A percentile compares a stretch with the other conserved stretches of the same genome.
phyloP scores from a whole-genome alignment of 495 filamentous ascomycete species.

The Astrothelium macrocarpum region DNA sequence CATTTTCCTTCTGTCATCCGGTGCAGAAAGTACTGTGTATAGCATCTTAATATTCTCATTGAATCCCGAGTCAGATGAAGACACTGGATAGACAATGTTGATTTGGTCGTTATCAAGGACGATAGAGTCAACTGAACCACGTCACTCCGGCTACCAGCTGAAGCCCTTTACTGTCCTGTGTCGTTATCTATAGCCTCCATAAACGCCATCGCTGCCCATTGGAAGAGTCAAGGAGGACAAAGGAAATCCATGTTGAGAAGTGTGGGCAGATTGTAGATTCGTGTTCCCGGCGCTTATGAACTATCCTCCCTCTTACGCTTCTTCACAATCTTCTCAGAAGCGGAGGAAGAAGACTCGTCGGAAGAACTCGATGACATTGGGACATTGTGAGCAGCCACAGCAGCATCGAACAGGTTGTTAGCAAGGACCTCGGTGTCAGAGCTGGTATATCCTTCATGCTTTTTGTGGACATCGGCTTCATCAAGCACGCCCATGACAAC shows the following conservation, averaged over 20 bases:
- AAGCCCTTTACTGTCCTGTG: neutral
- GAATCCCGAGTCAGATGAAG: neutral
- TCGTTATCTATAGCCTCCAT: constrained; percentile 4
- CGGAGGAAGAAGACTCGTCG: neutral
- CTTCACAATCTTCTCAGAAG: neutral
- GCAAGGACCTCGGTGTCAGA: constrained; percentile 58
- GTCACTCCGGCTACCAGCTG: neutral
- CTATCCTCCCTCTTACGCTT: constrained; percentile 2
- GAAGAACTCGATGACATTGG: neutral
- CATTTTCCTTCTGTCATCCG: neutral
- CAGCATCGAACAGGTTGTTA: constrained; percentile 65
- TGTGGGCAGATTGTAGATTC: neutral
- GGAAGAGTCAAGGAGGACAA: constrained; percentile 1
- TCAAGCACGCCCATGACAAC: constrained; percentile 84
- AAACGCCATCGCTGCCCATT: constrained; percentile 2
- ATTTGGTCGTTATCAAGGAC: neutral
- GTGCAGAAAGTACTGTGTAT: neutral
- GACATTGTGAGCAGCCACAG: constrained; percentile 42
- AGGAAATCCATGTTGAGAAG: neutral
- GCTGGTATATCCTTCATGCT: constrained; percentile 36
- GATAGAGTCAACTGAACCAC: neutral
- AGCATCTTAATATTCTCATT: neutral
- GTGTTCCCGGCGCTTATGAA: neutral
- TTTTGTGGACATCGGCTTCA: constrained; percentile 43
- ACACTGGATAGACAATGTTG: constrained; percentile 1